Evolutionary conservation across 2,329 filamentous ascomycete genomes (phyloP), one percentile per base, ranked within the genome.

Genomic region (Fusarium gaditjirri): DNA sequence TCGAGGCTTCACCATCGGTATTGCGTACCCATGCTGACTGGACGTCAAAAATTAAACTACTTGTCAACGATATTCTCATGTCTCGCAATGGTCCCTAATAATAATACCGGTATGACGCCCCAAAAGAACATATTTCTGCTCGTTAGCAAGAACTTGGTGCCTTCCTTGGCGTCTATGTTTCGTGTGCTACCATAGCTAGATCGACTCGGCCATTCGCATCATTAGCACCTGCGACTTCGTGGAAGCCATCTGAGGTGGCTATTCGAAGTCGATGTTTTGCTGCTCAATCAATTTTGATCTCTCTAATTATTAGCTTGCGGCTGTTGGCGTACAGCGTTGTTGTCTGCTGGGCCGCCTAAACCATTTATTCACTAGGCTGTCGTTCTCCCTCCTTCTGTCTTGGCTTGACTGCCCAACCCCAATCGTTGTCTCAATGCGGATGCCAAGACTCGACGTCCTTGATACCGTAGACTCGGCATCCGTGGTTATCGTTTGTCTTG

Each of bases 381-480:
- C 38, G 19, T 49, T 39, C 35, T 49, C 38, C 44, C 36, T 31
- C 55, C 52, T 41, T 64, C 36, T 57, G 60, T 50, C 61, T 66
- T 66, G 62, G 65, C 68, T 71, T 49, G 55, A 57, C 50, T 47
- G 60, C 41, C 50, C 55, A 49, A 57, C 61, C 57, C 44, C 46
- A 53, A 43, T 63, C 59, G 44, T 47, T 68, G 60, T 38, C 61
- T 65, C 29, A 50, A 59, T 61, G 39, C 38, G 66, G 57, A 52
- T 47, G 65, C 60, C 59, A 67, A 68, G 60, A 55, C 49, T 61
- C 56, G 47, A 46, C 55, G 44, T 62, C 58, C 61, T 65, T 72
- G 59, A 25, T 57, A 42, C 31, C 31, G 70, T 70, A 38, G 47
- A 31, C 43, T 54, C 61, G 65, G 59, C 65, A 54, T 23, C 35